Conservation (phyloP, 257 asterid genomes). For the Solanum arcanum region DNA sequence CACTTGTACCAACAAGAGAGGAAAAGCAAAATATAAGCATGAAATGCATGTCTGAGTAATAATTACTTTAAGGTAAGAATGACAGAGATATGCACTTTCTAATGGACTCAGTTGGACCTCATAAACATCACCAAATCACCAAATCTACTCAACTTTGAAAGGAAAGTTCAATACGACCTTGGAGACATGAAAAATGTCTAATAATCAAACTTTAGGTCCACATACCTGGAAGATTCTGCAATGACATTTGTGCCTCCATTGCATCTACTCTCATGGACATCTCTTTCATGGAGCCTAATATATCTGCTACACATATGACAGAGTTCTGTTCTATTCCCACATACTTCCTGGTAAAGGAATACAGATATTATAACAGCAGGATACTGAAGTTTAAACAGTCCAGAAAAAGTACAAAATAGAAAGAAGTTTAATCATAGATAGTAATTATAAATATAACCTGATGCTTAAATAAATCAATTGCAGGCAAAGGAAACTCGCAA, state of each 20-base stretch:
- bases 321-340: slow-evolving; percentile 86
- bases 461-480: slow-evolving; percentile 80
- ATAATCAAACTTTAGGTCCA: neutral
- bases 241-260: slow-evolving; percentile 27
- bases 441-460: slow-evolving; percentile 42
- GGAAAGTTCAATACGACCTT: neutral
- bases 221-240: slow-evolving; percentile 89
- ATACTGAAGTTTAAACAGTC: neutral
- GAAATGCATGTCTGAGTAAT: neutral
- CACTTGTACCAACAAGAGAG: neutral
- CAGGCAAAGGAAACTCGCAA: slow-evolving; percentile 95
- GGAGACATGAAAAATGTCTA: neutral
- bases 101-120: neutral
- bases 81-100: neutral
- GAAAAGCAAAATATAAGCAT: neutral
- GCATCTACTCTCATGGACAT: slow-evolving; percentile 68
- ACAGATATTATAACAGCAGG: neutral
- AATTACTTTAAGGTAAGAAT: neutral
- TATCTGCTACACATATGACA: slow-evolving; percentile 70
- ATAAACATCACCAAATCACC: neutral
- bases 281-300: slow-evolving; percentile 68
- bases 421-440: neutral
- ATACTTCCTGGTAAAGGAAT: slow-evolving; percentile 54
- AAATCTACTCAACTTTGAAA: neutral
- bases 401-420: neutral